phyloP scores from a whole-genome alignment of 192 early-diverging fungal genomes.

The Coemansia sp. region DNA sequence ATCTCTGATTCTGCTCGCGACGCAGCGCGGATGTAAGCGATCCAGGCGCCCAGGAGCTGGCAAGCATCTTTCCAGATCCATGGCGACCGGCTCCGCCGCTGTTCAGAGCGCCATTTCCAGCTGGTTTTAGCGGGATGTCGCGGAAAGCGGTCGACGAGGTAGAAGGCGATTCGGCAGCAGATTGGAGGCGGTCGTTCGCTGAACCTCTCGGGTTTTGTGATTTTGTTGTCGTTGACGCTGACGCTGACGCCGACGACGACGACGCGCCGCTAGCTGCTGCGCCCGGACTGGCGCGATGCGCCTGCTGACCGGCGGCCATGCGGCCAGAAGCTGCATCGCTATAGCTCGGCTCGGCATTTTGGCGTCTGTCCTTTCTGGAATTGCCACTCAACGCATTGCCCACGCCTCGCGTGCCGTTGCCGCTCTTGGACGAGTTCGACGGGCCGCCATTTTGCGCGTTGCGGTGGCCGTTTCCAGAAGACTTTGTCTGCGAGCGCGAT shows the following conservation, averaged over 20 bases:
- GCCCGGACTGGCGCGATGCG: background rate
- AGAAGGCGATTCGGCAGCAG: background rate
- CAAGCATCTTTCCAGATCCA: background rate
- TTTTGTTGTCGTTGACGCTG: background rate
- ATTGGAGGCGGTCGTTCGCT: background rate
- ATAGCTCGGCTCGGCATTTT: constrained; percentile 9
- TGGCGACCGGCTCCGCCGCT: background rate
- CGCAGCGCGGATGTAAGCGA: constrained; percentile 8
- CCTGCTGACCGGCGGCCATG: background rate
- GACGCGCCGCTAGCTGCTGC: background rate
- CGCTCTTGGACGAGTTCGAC: constrained; percentile 8
- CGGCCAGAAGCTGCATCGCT: constrained; percentile 27
- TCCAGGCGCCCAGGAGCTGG: constrained; percentile 12
- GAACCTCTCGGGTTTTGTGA: constrained; percentile 1
- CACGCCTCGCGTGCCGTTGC: constrained; percentile 2
- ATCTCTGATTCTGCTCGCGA: constrained; percentile 1
- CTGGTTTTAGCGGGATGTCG: constrained; percentile 1
- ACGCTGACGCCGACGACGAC: constrained; percentile 2
- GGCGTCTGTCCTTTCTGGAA: constrained; percentile 19
- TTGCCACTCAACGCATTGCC: constrained; percentile 2
- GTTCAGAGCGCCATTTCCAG: background rate
- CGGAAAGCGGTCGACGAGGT: background rate
- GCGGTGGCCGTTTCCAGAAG: background rate
- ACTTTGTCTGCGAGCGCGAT: constrained; percentile 12
- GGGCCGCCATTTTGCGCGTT: constrained; percentile 12